phyloP scores from a whole-genome alignment of 2,329 filamentous ascomycete species.

The Fusarium verrucosum region DNA sequence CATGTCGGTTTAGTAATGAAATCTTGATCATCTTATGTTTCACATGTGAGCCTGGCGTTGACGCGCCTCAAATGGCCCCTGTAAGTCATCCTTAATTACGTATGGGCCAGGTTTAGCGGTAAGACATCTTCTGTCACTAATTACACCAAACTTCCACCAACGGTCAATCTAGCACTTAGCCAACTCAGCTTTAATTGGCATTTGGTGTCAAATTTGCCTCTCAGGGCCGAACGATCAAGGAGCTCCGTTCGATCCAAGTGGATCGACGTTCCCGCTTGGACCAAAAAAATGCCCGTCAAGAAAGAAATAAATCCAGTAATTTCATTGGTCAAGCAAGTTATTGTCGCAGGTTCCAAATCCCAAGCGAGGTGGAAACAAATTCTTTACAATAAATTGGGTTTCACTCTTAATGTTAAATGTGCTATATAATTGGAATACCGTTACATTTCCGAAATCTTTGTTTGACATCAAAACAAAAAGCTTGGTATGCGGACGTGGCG shows the following conservation, averaged over 20 bases:
- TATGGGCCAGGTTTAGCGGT: not conserved
- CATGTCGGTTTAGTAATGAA: not conserved
- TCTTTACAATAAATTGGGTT: too few relatives aligned
- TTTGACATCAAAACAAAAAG: not conserved
- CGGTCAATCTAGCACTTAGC: too few relatives aligned
- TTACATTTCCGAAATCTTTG: not conserved
- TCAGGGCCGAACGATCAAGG: not conserved
- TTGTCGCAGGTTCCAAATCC: not conserved
- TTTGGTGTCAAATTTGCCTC: not conserved
- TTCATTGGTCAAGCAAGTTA: not conserved
- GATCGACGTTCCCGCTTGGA: not conserved
- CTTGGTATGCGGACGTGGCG: not conserved
- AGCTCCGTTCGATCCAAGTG: not conserved
- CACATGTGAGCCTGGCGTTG: not conserved
- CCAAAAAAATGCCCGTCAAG: not conserved
- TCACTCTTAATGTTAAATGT: not conserved
- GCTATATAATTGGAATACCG: not conserved
- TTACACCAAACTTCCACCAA: not conserved
- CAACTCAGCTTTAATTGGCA: slow-evolving; percentile 6
- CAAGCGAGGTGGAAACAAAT: not conserved
- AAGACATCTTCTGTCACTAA: too few relatives aligned
- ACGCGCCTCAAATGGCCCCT: not conserved
- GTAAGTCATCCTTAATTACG: not conserved
- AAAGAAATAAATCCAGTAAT: not conserved
- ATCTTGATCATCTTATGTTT: not conserved